phyloP scores from a whole-genome alignment of 768 basidiomycete species.

The Trichaptum fuscoviolaceum region DNA sequence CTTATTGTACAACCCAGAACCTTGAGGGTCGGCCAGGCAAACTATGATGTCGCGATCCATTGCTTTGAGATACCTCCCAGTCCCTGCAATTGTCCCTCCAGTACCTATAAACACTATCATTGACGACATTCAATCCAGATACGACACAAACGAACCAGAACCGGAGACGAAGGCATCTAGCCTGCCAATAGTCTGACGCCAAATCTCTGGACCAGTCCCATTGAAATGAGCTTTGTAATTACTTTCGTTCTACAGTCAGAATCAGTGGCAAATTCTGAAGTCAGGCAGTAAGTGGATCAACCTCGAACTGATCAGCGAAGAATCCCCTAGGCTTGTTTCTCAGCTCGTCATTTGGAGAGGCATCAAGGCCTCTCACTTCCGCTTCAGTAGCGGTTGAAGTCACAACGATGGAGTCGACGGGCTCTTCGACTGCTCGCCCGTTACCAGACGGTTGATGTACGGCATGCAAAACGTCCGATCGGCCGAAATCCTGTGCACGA shows the following conservation, averaged over 20 bases:
- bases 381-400: constrained; percentile 29
- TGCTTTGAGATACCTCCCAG: constrained; percentile 73
- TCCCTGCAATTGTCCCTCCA: constrained; percentile 90
- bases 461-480: constrained; percentile 24
- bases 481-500: constrained; percentile 71
- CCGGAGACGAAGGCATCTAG: constrained; percentile 86
- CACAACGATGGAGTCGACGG: constrained; percentile 40
- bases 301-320: constrained; percentile 97
- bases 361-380: constrained; percentile 12
- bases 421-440: constrained; percentile 12
- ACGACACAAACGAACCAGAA: constrained; percentile 49
- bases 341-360: constrained; percentile 34
- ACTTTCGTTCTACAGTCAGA: constrained; percentile 59
- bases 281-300: constrained; percentile 14
- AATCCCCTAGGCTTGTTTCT: constrained; percentile 64
- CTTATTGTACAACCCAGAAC: constrained; percentile 94
- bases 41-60: constrained; percentile 62
- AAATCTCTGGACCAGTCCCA: constrained; percentile 93
- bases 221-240: constrained; percentile 87
- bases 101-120: constrained; percentile 50
- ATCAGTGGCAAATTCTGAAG: neutral
- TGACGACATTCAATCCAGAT: neutral
- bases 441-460: neutral
- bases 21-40: constrained; percentile 86
- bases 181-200: constrained; percentile 82